These are phyloP conservation scores for Boletus coffeatus DNA, from an alignment of 1,284 basidiomycete genomes.

Conservation along the genomic window DNA sequence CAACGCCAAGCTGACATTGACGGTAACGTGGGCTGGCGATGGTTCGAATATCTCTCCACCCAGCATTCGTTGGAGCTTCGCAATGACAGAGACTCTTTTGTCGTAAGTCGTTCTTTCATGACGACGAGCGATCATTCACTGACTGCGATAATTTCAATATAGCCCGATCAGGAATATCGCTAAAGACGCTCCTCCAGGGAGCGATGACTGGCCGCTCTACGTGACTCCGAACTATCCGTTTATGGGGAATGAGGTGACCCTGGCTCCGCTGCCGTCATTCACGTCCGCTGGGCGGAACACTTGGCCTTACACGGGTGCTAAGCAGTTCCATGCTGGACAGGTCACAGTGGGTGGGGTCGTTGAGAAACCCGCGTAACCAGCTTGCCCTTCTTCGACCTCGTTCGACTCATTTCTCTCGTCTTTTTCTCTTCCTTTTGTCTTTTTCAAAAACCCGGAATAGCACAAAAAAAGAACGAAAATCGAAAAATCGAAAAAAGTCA, in stretches of 20 bases:
- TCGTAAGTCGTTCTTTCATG: conserved; percentile 1
- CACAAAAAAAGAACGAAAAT: background rate
- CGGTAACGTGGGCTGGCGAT: conserved; percentile 8
- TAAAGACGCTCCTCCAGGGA: background rate
- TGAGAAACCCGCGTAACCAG: background rate
- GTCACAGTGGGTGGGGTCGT: background rate
- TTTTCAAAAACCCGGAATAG: background rate
- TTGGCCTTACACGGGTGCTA: conserved; percentile 5
- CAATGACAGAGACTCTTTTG: background rate
- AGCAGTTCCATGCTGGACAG: conserved; percentile 6
- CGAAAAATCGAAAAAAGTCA: background rate
- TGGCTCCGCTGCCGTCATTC: conserved; percentile 13
- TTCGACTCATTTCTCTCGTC: background rate
- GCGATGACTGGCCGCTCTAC: conserved; percentile 8
- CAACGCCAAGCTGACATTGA: conserved; percentile 12
- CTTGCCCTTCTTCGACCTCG: background rate
- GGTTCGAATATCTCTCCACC: conserved; percentile 5
- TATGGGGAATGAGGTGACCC: conserved; percentile 1
- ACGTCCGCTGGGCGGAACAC: background rate
- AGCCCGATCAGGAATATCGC: conserved; percentile 7
- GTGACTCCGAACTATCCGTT: conserved; percentile 10
- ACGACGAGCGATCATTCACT: background rate
- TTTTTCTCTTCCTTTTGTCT: no score
- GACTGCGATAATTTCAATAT: background rate
- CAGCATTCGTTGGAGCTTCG: conserved; percentile 4